Evolutionary conservation across 2,329 filamentous ascomycete genomes (phyloP), one percentile per base, ranked within the genome.

Genomic region (Xylaria polymorpha): DNA sequence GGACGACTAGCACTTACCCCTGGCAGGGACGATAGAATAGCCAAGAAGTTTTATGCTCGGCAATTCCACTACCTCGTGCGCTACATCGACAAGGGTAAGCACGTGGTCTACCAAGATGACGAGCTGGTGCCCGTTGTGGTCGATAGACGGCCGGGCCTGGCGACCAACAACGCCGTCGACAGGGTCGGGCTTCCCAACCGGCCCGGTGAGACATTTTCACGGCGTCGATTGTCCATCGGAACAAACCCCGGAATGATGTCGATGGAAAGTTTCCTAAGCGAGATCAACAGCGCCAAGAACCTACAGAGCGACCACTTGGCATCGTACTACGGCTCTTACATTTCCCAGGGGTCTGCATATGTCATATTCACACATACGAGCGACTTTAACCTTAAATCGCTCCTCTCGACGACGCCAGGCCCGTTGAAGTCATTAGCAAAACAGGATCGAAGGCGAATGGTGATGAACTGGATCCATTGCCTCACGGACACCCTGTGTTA

Each of bases 391-490:
- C 84, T 94, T 44, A 90, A 88, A 74, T 87, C 88, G 0, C 91
- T 93, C 22, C 84, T 94, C 68, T 84, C 88, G 18, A 88, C 87
- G 61, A 87, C 87, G 5, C 89, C 91, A 1, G 81, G 85, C 25
- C 85, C 87, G 25, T 85, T 91, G 77, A 90, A 91, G 74, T 86
- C 85, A 61, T 78, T 93, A 12, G 74, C 86, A 3, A 91, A 92
- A 76, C 82, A 84, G 60, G 85, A 87, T 48, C 84, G 90, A 32
- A 85, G 89, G 41, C 81, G 83, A 55, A 81, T 91, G 18, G 78
- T 93, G 5, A 83, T 93, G 76, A 90, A 92, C 77, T 94, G 92
- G 92, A 87, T 94, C 74, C 88, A 92, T 75, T 94, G 92, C 77
- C 84, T 94, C 4, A 84, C 86, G 48, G 90, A 93, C 77, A 89